These are phyloP conservation scores for Cladosporium sphaerospermum DNA, from an alignment of 2,329 filamentous ascomycete genomes.

Conservation along the genomic window DNA sequence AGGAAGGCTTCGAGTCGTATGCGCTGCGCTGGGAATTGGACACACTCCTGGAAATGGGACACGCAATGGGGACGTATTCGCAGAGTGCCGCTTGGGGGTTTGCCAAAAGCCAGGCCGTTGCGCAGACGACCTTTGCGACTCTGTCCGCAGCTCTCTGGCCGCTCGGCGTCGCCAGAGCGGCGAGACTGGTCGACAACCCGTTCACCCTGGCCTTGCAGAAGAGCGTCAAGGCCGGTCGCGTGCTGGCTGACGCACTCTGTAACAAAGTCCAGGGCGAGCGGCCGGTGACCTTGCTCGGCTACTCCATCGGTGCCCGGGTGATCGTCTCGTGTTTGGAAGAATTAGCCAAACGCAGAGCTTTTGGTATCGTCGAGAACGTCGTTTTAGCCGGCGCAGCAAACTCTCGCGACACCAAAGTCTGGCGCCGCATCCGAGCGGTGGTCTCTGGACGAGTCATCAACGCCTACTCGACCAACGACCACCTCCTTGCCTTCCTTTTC, in stretches of 20 bases:
- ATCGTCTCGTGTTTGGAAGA: constrained; percentile 71
- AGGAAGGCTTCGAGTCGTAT: constrained; percentile 64
- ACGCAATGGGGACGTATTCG: constrained; percentile 64
- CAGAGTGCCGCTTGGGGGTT: constrained; percentile 67
- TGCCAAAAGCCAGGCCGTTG: constrained; percentile 64
- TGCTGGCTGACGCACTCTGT: constrained; percentile 17
- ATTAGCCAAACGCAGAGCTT: constrained; percentile 66
- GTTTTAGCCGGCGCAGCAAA: constrained; percentile 72
- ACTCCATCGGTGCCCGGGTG: constrained; percentile 35
- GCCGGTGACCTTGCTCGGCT: constrained; percentile 17
- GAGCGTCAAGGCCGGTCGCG: constrained; percentile 17
- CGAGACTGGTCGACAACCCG: constrained; percentile 19
- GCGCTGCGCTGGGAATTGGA: constrained; percentile 73
- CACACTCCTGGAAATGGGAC: constrained; percentile 65
- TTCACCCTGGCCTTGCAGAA: constrained; percentile 15
- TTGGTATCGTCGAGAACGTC: constrained; percentile 71
- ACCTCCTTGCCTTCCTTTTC: constrained; percentile 74
- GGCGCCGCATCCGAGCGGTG: constrained; percentile 66
- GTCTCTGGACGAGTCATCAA: constrained; percentile 75
- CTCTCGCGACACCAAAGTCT: constrained; percentile 61
- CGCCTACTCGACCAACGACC: constrained; percentile 75
- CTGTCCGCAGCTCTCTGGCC: constrained; percentile 36
- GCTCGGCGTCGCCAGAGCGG: constrained; percentile 32
- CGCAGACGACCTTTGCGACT: constrained; percentile 32
- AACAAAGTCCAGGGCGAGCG: constrained; percentile 18